phyloP scores from a whole-genome alignment of 2,329 filamentous ascomycete genomes.

The Microdochium trichocladiopsis region DNA sequence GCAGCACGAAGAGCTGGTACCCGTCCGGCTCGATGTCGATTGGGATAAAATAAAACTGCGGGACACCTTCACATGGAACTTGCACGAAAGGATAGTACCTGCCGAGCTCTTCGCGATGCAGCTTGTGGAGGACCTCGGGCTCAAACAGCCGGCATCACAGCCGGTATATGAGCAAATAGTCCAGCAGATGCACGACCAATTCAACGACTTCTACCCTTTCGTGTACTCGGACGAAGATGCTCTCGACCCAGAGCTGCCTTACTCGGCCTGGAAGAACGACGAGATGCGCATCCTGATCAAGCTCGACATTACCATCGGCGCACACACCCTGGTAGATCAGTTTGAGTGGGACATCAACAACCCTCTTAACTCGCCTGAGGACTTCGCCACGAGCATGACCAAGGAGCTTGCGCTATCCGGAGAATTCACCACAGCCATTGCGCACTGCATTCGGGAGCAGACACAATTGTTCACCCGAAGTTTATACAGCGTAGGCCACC shows the following conservation, averaged over 20 bases:
- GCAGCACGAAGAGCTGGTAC: conserved; percentile 84
- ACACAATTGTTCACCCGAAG: conserved; percentile 90
- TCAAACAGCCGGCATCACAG: conserved; percentile 63
- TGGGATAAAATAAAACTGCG: conserved; percentile 92
- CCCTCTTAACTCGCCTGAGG: conserved; percentile 85
- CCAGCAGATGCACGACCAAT: conserved; percentile 76
- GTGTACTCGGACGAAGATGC: conserved; percentile 85
- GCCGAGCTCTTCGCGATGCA: conserved; percentile 81
- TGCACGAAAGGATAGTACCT: conserved; percentile 79
- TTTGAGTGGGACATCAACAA: conserved; percentile 99
- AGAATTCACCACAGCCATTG: conserved; percentile 95
- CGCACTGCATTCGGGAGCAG: conserved; percentile 95
- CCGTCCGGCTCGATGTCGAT: conserved; percentile 86
- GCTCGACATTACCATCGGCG: conserved; percentile 94
- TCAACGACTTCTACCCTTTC: conserved; percentile 89
- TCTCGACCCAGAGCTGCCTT: conserved; percentile 82
- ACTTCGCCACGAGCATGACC: conserved; percentile 86
- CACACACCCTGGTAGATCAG: conserved; percentile 89
- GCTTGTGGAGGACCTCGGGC: conserved; percentile 83
- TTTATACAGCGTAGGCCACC: conserved; percentile 86
- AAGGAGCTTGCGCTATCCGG: conserved; percentile 84
- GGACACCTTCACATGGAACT: conserved; percentile 98
- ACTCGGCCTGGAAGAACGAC: conserved; percentile 94
- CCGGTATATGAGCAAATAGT: conserved; percentile 54
- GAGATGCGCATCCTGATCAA: conserved; percentile 97